Evolutionary conservation across 768 basidiomycete species (phyloP).

Genomic region (Russula brevipes): DNA sequence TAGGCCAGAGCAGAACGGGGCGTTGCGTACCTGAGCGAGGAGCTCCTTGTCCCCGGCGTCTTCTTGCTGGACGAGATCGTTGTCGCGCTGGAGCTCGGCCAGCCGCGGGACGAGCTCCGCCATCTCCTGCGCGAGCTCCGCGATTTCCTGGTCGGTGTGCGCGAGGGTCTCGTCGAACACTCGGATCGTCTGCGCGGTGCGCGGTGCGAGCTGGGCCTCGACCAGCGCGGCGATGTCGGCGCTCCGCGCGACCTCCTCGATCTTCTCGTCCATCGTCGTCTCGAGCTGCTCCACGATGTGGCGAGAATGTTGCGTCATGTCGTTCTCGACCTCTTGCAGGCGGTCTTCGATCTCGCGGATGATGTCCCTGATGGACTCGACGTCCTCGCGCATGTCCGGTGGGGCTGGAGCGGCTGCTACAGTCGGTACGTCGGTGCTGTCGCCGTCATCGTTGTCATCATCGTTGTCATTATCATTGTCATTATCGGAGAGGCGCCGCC

Average conservation of each 20-base stretch:
- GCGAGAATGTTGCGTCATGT: slow-evolving; percentile 19
- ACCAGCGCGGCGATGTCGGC: background rate
- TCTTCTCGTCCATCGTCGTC: slow-evolving; percentile 20
- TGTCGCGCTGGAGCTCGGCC: slow-evolving; percentile 10
- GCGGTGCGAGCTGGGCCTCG: background rate
- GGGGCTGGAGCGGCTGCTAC: background rate
- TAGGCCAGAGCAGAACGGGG: too few relatives aligned
- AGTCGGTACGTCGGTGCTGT: background rate
- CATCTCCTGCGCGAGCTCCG: slow-evolving; percentile 21
- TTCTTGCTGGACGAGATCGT: slow-evolving; percentile 19
- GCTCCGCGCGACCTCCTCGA: slow-evolving; percentile 19
- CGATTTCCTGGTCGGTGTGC: slow-evolving; percentile 17
- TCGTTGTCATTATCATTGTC: too few relatives aligned
- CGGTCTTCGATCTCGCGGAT: slow-evolving; percentile 20
- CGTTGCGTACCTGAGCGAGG: slow-evolving; percentile 26
- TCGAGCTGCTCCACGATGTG: slow-evolving; percentile 20
- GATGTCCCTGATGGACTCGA: slow-evolving; percentile 16
- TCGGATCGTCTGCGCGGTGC: slow-evolving; percentile 8
- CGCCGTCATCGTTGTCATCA: too few relatives aligned
- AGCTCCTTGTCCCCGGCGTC: slow-evolving; percentile 23
- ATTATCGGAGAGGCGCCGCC: slow-evolving; percentile 6
- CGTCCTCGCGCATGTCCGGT: slow-evolving; percentile 10
- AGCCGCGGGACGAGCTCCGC: slow-evolving; percentile 13
- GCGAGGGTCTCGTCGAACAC: slow-evolving; percentile 7
- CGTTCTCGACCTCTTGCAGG: slow-evolving; percentile 21